Evolutionary conservation across 2,329 filamentous ascomycete genomes (phyloP), one percentile per base, ranked within the genome.

Genomic region (Colletotrichum tanaceti): DNA sequence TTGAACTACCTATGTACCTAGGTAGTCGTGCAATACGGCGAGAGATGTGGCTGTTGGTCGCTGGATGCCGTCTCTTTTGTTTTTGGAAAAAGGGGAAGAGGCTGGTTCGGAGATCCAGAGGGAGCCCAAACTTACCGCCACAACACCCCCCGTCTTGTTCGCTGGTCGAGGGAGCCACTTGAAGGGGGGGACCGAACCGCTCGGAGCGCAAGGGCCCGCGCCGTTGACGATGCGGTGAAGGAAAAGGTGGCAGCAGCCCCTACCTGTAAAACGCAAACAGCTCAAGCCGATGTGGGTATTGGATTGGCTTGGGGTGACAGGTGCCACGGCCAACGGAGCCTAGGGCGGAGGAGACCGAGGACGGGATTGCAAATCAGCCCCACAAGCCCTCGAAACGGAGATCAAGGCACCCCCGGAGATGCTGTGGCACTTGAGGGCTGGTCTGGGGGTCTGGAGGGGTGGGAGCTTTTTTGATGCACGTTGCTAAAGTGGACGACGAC

Each of bases 211-310:
- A 57, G 62, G 62, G 50, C 24, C 49, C 47, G 55, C 62, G 62
- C 62, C 52, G 65, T 43, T 41, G 43, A 68, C 65, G 62, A 68
- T 68, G 65, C 65, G 65, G 65, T 68, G 65, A 68, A 39, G 65
- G 62, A 68, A 49, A 65, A 55, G 55, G 59, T n/a, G n/a, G n/a
- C n/a, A 43, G 55, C 52, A 59, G 65, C 38, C 65, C 62, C 63
- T 68, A n/a, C n/a, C n/a, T n/a, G n/a, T n/a, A 57, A 65, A 59
- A 68, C 49, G 20, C 28, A 38, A 52, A 35, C 49, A 52, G 60
- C 65, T 54, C 62, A 57, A 65, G 55, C 62, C 62, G 65, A 60
- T 57, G 55, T 55, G 65, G 60, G 28, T 65, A 65, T 62, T 55
- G 62, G 62, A 60, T 62, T 62, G 62, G 55, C 65, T 68, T 68